Base-by-base conservation (phyloP, 805 yeast species). In the Nakazawaea populi region DNA sequence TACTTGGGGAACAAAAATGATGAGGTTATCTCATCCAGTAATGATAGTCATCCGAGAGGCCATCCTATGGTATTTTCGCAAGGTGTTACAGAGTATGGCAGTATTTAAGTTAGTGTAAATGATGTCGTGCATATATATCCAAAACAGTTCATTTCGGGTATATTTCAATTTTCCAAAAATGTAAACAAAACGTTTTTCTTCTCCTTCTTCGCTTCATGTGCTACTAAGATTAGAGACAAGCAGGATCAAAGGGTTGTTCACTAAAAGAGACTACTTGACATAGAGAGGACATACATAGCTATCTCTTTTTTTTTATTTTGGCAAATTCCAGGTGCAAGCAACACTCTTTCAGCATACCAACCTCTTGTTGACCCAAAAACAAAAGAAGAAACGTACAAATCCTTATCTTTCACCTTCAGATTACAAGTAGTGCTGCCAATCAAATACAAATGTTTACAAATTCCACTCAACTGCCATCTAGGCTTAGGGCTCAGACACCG, bases 401-500 rank as follows among this genome's bases (percentile, higher is more conserved):
- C 24, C 24, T 18, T 18, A 18, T 18, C 24, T 18, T 18, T 18
- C 24, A 18, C 24, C 24, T 18, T 18, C 24, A 18, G 3, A 18
- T 18, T 18, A 18, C 24, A 18, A 18, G 24, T 18, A 18, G 24
- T 18, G 24, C 24, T 34, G 36, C 36, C 2, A 34, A 10, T 34
- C 36, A 18, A 18, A 18, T 18, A 18, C 24, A 18, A 18, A 48
- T 49, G 52, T 35, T 49, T 10, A 9, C 34, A 28, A 41, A 45
- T 42, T 46, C 53, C 2, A 31, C 35, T 7, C 36, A 11, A 5
- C 46, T 52, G 6, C 51, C 53, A 5, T 53, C 58, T 9, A 46
- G 55, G 32, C 34, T 48, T 9, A 35, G 56, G 32, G 47, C 58
- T 6, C 58, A 55, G 44, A 54, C 58, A 2, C 56, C 58, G 4